Conservation (phyloP, 805 yeast genomes). For the Yamadazyma sp. region DNA sequence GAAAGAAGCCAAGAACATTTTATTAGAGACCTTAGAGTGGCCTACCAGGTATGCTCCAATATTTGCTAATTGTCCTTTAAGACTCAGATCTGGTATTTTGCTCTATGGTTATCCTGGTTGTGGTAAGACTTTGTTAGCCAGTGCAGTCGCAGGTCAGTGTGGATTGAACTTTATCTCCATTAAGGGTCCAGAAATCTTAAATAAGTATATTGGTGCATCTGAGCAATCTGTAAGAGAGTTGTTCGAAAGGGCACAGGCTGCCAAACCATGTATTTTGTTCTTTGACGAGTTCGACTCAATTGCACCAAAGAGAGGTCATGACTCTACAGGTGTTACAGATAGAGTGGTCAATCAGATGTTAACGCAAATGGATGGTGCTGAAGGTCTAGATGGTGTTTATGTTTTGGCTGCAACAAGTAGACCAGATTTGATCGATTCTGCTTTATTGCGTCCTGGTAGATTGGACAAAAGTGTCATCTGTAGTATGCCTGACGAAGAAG, state of each 20-base stretch:
- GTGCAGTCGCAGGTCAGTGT: constrained; percentile 91
- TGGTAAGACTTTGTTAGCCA: constrained; percentile 90
- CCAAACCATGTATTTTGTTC: constrained; percentile 88
- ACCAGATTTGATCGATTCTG: constrained; percentile 95
- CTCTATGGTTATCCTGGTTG: constrained; percentile 97
- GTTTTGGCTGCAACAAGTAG: constrained; percentile 95
- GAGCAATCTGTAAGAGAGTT: constrained; percentile 93
- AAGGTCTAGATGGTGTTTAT: constrained; percentile 94
- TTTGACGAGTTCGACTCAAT: constrained; percentile 97
- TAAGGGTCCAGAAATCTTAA: constrained; percentile 93
- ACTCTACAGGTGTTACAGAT: constrained; percentile 96
- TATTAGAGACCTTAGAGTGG: constrained; percentile 93
- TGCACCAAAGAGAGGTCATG: constrained; percentile 98
- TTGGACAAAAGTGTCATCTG: constrained; percentile 90
- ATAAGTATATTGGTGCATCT: constrained; percentile 95
- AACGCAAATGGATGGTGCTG: constrained; percentile 99
- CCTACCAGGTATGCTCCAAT: constrained; percentile 95
- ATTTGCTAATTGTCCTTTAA: constrained; percentile 81
- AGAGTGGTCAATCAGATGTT: constrained; percentile 95
- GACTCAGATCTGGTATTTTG: constrained; percentile 85
- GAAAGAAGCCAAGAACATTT: constrained; percentile 65
- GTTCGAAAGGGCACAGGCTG: constrained; percentile 92
- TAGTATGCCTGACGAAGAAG: constrained; percentile 74
- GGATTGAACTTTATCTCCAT: constrained; percentile 91
- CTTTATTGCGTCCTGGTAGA: constrained; percentile 92